These are phyloP conservation scores for Penicillium sp. DNA, from an alignment of 2,329 filamentous ascomycete genomes.

Conservation along the genomic window DNA sequence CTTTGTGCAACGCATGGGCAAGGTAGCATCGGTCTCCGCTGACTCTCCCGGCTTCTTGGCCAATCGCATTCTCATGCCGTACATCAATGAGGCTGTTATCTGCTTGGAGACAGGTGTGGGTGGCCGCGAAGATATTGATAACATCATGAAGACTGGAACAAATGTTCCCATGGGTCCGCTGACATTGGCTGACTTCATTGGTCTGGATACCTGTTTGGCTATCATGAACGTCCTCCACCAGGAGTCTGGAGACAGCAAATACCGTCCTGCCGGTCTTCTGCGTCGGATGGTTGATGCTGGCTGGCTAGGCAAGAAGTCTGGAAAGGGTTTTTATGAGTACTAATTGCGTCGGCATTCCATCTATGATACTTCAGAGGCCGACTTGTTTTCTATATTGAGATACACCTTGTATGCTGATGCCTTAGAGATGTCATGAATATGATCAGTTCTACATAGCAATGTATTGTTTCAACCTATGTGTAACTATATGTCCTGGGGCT, in stretches of 20 bases:
- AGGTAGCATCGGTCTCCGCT: conserved; percentile 81
- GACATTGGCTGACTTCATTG: conserved; percentile 93
- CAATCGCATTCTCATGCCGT: conserved; percentile 97
- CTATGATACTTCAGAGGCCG: neutral
- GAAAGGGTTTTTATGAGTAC: conserved; percentile 94
- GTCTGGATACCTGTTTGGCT: conserved; percentile 89
- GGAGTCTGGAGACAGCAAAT: conserved; percentile 95
- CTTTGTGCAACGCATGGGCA: conserved; percentile 91
- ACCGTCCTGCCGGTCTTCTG: conserved; percentile 82
- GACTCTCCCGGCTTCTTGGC: conserved; percentile 94
- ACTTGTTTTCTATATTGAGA: neutral
- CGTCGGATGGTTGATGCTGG: conserved; percentile 97
- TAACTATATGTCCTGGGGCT: too few relatives aligned
- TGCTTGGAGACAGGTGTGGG: conserved; percentile 94
- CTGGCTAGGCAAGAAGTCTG: conserved; percentile 96
- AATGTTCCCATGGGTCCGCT: conserved; percentile 98
- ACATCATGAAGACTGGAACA: conserved; percentile 98
- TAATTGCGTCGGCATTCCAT: conserved; percentile 36
- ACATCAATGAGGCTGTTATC: conserved; percentile 97
- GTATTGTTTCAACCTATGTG: neutral
- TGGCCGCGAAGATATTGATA: conserved; percentile 85
- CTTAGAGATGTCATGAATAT: neutral
- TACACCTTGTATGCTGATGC: neutral
- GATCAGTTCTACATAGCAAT: conserved; percentile 7
- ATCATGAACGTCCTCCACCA: conserved; percentile 95